Conservation (phyloP, 768 basidiomycete genomes). For the Macrocybe gigantea region DNA sequence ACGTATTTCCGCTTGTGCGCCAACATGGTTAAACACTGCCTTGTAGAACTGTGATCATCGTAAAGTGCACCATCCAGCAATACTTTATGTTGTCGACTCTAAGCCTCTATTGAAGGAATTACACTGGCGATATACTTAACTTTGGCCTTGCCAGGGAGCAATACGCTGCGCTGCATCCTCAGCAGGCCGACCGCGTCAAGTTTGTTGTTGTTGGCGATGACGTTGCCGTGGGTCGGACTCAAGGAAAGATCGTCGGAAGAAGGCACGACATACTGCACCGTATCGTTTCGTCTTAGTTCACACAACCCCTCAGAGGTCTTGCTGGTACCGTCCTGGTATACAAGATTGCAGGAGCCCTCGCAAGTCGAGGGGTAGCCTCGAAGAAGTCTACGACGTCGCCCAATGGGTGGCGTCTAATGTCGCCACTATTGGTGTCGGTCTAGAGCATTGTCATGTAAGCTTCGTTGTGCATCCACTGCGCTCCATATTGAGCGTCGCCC, state of each 20-base stretch:
- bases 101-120: slow-evolving; percentile 46
- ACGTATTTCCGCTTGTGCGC: not conserved
- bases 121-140: slow-evolving; percentile 87
- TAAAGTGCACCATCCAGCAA: slow-evolving; percentile 47
- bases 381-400: slow-evolving; percentile 63
- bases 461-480: not conserved
- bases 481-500: not conserved
- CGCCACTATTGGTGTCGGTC: slow-evolving; percentile 79
- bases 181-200: slow-evolving; percentile 59
- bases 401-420: slow-evolving; percentile 61
- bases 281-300: not conserved
- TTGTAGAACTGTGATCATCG: slow-evolving; percentile 70
- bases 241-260: slow-evolving; percentile 82
- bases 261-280: slow-evolving; percentile 33
- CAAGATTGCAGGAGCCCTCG: slow-evolving; percentile 85
- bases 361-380: slow-evolving; percentile 61
- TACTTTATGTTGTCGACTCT: slow-evolving; percentile 2
- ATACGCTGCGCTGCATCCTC: slow-evolving; percentile 64
- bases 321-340: slow-evolving; percentile 82
- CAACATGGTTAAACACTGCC: not conserved
- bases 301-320: slow-evolving; percentile 49
- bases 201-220: slow-evolving; percentile 88
- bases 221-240: slow-evolving; percentile 76
- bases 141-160: slow-evolving; percentile 89
- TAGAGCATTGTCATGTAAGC: slow-evolving; percentile 82